Evolutionary conservation across 495 filamentous ascomycete species (phyloP), one percentile per base, ranked within the genome.

Genomic region (Aspergillus avenaceus): DNA sequence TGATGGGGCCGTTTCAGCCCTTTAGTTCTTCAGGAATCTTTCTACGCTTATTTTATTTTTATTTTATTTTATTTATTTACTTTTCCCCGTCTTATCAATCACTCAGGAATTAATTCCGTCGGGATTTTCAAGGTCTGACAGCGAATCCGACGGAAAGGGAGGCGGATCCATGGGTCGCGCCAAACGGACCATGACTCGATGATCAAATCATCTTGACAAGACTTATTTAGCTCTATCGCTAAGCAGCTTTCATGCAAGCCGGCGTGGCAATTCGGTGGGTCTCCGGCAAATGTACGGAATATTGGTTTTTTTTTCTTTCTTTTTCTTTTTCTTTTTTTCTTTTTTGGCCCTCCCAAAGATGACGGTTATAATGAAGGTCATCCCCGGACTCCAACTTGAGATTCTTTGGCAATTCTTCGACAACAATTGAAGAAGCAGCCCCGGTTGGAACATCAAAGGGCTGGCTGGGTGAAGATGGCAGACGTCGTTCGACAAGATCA

Each of bases 231-330:
- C 13, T 16, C 13, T 14, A 14, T 36, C n/a, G 2, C 32, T 8
- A 36, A 36, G 31, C 46, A 41, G 31, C 1, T 16, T 26, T 6
- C 2, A 12, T n/a, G 4, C 23, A 16, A 8, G 7, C 14, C 28
- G 8, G 28, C 28, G 47, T 50, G 47, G 40, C 26, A 21, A 42
- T 19, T 6, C 25, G 25, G 37, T 43, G 37, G 40, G 47, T 50
- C 37, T 1, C 11, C 7, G 47, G 3, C 18, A 9, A 11, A 41
- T 8, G 16, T 32, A 13, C 8, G 32, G 32, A 8, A 2, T 36
- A n/a, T n/a, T n/a, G n/a, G n/a, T n/a, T n/a, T n/a, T n/a, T n/a
- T n/a, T n/a, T n/a, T 16, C 12, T 36, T 36, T 16, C 12, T 8
- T 12, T 13, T 34, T 5, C 5, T 3, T 16, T 5, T 36, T 36